Evolutionary conservation across 352 stramenopile genomes (phyloP).

Genomic region (Pythium coloratum): DNA sequence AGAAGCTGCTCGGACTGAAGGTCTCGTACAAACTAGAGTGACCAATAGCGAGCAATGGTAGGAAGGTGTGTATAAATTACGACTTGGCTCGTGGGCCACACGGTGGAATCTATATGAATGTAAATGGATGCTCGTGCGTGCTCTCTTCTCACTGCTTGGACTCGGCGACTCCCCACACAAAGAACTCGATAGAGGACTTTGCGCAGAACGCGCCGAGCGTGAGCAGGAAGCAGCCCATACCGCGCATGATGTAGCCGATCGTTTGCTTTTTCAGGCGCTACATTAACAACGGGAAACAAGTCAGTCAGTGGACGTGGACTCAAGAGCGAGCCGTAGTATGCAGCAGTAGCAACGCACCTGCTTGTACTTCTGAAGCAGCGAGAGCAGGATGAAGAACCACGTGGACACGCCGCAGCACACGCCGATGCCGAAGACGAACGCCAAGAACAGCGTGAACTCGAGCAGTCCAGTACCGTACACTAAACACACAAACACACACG

Average conservation of each 20-base stretch:
- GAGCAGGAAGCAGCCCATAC: conserved; percentile 83
- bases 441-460: conserved; percentile 84
- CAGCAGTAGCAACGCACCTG: conserved; percentile 40
- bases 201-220: conserved; percentile 75
- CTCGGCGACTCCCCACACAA: conserved; percentile 48
- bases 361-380: conserved; percentile 89
- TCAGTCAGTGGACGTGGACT: background rate
- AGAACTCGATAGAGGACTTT: conserved; percentile 87
- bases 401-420: conserved; percentile 86
- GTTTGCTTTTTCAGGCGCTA: conserved; percentile 81
- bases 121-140: conserved; percentile 3
- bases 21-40: conserved; percentile 10
- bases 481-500: conserved; percentile 19
- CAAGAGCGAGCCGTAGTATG: background rate
- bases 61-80: conserved; percentile 8
- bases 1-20: conserved; percentile 3
- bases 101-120: conserved; percentile 19
- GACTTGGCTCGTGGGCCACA: conserved; percentile 13
- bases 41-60: background rate
- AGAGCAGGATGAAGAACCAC: conserved; percentile 88
- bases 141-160: conserved; percentile 28
- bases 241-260: conserved; percentile 81
- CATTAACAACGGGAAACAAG: background rate
- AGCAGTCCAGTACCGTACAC: conserved; percentile 87
- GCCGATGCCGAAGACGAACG: conserved; percentile 80